Conservation (phyloP, 1,284 basidiomycete species). For the Neonothopanus nambi region DNA sequence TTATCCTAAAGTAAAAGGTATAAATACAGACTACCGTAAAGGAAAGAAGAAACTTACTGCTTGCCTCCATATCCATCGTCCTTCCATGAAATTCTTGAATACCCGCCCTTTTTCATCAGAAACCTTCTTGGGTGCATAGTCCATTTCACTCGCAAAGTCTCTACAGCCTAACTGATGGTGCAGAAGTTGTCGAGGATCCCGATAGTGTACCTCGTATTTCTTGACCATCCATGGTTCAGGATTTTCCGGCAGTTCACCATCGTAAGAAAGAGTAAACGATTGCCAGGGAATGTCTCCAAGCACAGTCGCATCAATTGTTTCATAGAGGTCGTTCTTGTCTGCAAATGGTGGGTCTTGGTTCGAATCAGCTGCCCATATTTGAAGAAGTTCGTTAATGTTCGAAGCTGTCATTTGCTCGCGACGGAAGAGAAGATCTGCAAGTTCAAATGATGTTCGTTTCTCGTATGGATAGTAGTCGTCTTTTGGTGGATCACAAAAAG, state of each 20-base stretch:
- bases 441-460: slow-evolving; percentile 18
- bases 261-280: slow-evolving; percentile 18
- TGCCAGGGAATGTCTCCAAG: slow-evolving; percentile 24
- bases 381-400: slow-evolving; percentile 17
- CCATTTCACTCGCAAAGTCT: too few relatives aligned
- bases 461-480: slow-evolving; percentile 13
- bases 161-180: slow-evolving; percentile 19
- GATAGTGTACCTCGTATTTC: slow-evolving; percentile 25
- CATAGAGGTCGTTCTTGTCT: not conserved
- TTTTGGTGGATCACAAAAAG: slow-evolving; percentile 8
- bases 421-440: slow-evolving; percentile 20
- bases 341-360: too few relatives aligned
- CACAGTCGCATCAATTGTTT: slow-evolving; percentile 13
- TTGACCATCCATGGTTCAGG: slow-evolving; percentile 18
- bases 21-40: too few relatives aligned
- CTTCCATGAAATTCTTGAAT: too few relatives aligned
- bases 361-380: too few relatives aligned
- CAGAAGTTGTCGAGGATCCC: slow-evolving; percentile 20
- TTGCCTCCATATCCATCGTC: slow-evolving; percentile 22
- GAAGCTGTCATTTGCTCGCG: slow-evolving; percentile 17
- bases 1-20: too few relatives aligned
- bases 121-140: too few relatives aligned
- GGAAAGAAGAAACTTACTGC: too few relatives aligned
- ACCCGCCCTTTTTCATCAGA: too few relatives aligned
- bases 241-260: slow-evolving; percentile 12